Conservation (phyloP, 805 yeast genomes). For the Saturnispora bothae region DNA sequence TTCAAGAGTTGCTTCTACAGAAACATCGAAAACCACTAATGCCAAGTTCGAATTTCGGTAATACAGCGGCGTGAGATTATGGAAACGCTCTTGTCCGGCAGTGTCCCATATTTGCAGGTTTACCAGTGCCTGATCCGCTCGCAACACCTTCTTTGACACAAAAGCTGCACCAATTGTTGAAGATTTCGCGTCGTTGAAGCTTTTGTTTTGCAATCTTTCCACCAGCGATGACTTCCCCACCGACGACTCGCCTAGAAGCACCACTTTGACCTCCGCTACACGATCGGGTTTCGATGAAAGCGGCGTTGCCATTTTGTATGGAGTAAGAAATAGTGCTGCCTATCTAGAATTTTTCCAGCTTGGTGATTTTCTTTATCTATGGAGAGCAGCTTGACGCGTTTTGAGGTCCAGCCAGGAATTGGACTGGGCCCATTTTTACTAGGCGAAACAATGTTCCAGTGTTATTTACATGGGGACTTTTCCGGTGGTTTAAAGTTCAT, state of each 20-base stretch:
- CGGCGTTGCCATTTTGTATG: slow-evolving; percentile 1
- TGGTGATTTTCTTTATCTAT: no score
- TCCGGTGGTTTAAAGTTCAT: neutral
- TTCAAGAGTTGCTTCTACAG: slow-evolving; percentile 41
- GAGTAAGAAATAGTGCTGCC: no score
- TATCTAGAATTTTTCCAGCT: no score
- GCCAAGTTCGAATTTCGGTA: slow-evolving; percentile 78
- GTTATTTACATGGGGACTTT: neutral
- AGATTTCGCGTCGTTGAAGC: slow-evolving; percentile 71
- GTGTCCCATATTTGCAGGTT: slow-evolving; percentile 85
- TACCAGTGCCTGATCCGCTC: slow-evolving; percentile 16
- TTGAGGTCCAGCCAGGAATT: neutral
- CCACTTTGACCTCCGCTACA: slow-evolving; percentile 27
- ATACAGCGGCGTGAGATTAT: slow-evolving; percentile 74
- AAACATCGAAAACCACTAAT: slow-evolving; percentile 76
- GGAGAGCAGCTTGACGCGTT: no score
- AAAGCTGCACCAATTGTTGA: slow-evolving; percentile 99
- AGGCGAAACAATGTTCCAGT: neutral
- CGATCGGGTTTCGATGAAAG: slow-evolving; percentile 16
- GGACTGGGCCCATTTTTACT: neutral
- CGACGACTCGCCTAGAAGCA: slow-evolving; percentile 40
- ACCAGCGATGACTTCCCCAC: slow-evolving; percentile 69
- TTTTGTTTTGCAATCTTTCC: slow-evolving; percentile 59
- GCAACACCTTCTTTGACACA: slow-evolving; percentile 64
- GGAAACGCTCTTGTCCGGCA: slow-evolving; percentile 89